Conservation (phyloP, 176 grass and related monocot genomes). For the Urochloa ruziziensis region DNA sequence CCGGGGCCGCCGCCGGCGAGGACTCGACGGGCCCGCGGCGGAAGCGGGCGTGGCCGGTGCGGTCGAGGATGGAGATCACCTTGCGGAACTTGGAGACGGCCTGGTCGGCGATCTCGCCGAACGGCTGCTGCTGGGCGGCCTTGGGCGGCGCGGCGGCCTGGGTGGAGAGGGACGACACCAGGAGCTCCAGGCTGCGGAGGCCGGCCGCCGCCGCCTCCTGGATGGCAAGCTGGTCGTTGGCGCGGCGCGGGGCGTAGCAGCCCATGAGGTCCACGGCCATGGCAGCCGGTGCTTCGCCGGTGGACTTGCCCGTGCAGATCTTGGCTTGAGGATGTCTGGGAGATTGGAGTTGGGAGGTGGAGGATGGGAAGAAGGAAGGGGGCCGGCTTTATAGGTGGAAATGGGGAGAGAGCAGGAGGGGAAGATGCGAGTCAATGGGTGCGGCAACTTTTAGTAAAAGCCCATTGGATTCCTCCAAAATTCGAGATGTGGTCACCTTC, state of each 20-base stretch:
- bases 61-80: slow-evolving; percentile 90
- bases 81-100: slow-evolving; percentile 87
- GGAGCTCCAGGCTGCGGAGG: slow-evolving; percentile 70
- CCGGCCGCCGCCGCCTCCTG: slow-evolving; percentile 80
- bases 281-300: slow-evolving; percentile 9
- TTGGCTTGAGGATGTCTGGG: not conserved
- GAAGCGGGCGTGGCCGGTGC: slow-evolving; percentile 97
- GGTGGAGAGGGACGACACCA: slow-evolving; percentile 61
- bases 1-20: not conserved
- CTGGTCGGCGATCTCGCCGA: slow-evolving; percentile 84
- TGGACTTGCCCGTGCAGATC: slow-evolving; percentile 20
- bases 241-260: slow-evolving; percentile 51
- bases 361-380: not conserved
- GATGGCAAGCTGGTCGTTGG: slow-evolving; percentile 72
- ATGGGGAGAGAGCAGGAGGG: not conserved
- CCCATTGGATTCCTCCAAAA: not conserved
- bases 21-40: slow-evolving; percentile 58
- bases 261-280: slow-evolving; percentile 78
- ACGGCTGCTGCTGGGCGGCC: slow-evolving; percentile 33
- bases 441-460: not conserved
- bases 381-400: slow-evolving; percentile 54
- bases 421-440: slow-evolving; percentile 50
- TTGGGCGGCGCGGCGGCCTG: slow-evolving; percentile 26
- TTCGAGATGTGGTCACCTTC: not conserved
- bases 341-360: slow-evolving; percentile 3